Conservation (phyloP, 768 basidiomycete genomes). For the Lenzites betulinus region DNA sequence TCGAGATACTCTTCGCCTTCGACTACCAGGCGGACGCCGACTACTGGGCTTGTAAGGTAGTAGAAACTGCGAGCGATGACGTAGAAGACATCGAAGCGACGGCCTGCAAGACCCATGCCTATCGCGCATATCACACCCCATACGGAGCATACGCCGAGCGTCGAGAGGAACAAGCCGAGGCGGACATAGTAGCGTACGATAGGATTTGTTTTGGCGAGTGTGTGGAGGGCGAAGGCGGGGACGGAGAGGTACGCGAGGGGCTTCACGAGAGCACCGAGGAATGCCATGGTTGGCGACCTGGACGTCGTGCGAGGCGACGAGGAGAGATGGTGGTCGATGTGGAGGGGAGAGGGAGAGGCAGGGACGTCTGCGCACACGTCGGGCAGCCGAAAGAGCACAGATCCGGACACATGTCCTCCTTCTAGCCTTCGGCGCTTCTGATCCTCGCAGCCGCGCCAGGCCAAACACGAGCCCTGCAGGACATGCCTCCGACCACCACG, state of each 20-base stretch:
- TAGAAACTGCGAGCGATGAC: slow-evolving; percentile 87
- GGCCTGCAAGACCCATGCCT: slow-evolving; percentile 65
- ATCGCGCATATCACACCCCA: slow-evolving; percentile 72
- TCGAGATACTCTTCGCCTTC: slow-evolving; percentile 85
- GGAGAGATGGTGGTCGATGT: slow-evolving; percentile 9
- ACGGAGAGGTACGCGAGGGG: slow-evolving; percentile 79
- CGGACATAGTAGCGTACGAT: slow-evolving; percentile 72
- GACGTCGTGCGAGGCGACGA: slow-evolving; percentile 13
- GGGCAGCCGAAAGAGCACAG: slow-evolving; percentile 14
- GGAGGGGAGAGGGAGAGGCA: slow-evolving; percentile 9
- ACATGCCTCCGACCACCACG: slow-evolving; percentile 9
- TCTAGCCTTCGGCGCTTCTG: background rate
- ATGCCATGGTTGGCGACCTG: slow-evolving; percentile 52
- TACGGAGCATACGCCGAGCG: slow-evolving; percentile 68
- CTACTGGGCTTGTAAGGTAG: slow-evolving; percentile 54
- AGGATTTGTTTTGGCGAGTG: slow-evolving; percentile 56
- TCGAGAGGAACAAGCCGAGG: slow-evolving; percentile 68
- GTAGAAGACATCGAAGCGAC: slow-evolving; percentile 77
- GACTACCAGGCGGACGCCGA: slow-evolving; percentile 72
- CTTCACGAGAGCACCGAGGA: slow-evolving; percentile 60
- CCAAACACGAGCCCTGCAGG: no score
- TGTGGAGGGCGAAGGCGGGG: slow-evolving; percentile 65
- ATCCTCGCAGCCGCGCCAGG: no score
- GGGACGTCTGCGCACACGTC: slow-evolving; percentile 5
- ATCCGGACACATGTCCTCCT: background rate